Base-by-base conservation (phyloP, 2,329 filamentous ascomycete species). In the Metarhizium rileyi region DNA sequence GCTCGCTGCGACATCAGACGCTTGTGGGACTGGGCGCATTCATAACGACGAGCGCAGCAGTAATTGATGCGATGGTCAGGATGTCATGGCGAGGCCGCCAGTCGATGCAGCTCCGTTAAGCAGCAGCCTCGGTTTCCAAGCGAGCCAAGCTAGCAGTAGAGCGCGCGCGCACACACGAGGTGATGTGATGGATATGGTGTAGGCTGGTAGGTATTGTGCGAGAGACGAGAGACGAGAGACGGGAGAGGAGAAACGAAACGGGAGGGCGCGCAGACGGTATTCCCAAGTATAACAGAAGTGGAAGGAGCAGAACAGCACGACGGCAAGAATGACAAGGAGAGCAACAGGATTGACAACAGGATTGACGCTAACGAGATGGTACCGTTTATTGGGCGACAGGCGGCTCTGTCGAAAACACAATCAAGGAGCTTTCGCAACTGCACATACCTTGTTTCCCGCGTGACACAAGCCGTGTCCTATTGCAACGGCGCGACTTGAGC, bases 401-500 rank as follows among this genome's bases (percentile, higher is more conserved):
- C 22, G 45, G 23, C 18, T 40, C 36, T 42, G 20, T 28, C n/a
- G 14, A 20, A 36, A 46, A 22, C 23, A 50, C n/a, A 38, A 28
- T 6, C 10, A 28, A 25, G 18, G 14, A 43, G 27, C 30, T 47
- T 30, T 40, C 45, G 33, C 38, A 25, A 30, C 23, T 47, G 28
- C 45, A 44, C 49, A 48, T 51, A 51, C 45, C 40, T 42, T 45
- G 10, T 27, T 22, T 44, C 28, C 35, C 45, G 49, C 48, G 49
- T 42, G 41, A 51, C 49, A 40, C 45, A 38, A 38, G 36, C 38
- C n/a, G 27, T 30, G 18, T 47, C 30, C 30, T 46, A 44, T 27
- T 43, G 46, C 40, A 50, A 44, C 30, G 30, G 44, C 50, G 51
- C 50, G 53, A 56, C 50, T n/a, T 53, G 53, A 48, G 55, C 53